phyloP scores from a whole-genome alignment of 2,329 filamentous ascomycete species.

The Arthrobotrys sinensis region DNA sequence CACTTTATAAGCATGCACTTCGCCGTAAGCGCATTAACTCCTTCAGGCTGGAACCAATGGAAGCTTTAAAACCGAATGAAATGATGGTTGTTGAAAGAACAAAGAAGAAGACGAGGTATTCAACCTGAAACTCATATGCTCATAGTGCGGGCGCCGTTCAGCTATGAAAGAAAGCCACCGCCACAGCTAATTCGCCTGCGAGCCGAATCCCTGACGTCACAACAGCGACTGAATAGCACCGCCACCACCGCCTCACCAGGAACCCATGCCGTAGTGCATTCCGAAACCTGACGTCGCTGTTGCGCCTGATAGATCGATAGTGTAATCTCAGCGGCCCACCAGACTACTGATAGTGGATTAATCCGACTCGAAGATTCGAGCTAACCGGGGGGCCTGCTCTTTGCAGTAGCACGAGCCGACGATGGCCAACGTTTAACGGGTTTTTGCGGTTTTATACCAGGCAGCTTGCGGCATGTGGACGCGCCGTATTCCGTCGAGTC shows the following conservation, averaged over 20 bases:
- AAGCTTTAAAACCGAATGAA: background rate
- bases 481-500: conserved; percentile 17
- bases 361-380: conserved; percentile 5
- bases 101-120: background rate
- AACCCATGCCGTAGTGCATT: background rate
- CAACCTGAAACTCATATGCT: conserved; percentile 7
- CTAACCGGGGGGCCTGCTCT: background rate
- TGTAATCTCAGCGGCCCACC: too few species aligned
- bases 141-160: background rate
- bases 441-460: conserved; percentile 31
- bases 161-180: conserved; percentile 28
- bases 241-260: conserved; percentile 36
- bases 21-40: background rate
- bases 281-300: background rate
- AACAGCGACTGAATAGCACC: conserved; percentile 19
- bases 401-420: conserved; percentile 24
- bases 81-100: conserved; percentile 1
- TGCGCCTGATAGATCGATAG: background rate
- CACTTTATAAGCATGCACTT: background rate
- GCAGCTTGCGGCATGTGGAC: conserved; percentile 34
- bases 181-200: conserved; percentile 10
- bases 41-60: background rate
- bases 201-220: conserved; percentile 39
- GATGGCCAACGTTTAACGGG: background rate
- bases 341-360: background rate